A percentile compares a stretch with the other conserved stretches of the same genome.
Conservation (phyloP, 2,329 filamentous ascomycete genomes). For the Xylariales sp. region DNA sequence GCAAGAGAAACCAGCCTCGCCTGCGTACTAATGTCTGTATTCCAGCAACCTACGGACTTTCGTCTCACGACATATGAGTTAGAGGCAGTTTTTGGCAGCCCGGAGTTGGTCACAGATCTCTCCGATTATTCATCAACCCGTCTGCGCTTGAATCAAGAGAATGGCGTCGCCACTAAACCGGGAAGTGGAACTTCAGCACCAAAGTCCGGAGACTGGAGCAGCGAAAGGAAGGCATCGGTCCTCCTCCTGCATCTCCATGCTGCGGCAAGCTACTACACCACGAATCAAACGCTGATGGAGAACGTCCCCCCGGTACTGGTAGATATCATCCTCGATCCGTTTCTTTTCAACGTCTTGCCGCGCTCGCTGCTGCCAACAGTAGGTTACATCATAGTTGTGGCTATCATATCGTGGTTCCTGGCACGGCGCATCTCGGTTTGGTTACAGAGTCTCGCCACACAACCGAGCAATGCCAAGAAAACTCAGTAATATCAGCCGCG, state of each 20-base stretch:
- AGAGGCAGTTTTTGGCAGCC: constrained; percentile 54
- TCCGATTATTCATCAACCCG: constrained; percentile 54
- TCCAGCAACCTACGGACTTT: constrained; percentile 88
- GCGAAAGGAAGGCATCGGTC: constrained; percentile 37
- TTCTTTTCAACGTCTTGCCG: constrained; percentile 73
- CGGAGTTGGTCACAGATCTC: constrained; percentile 62
- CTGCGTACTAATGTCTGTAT: too few relatives aligned
- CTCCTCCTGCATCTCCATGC: constrained; percentile 72
- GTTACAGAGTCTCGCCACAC: constrained; percentile 22
- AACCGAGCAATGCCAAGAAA: constrained; percentile 30
- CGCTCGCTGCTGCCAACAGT: constrained; percentile 70
- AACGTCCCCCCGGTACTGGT: constrained; percentile 68
- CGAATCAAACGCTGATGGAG: constrained; percentile 70
- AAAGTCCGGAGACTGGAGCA: background rate
- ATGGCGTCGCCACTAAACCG: too few relatives aligned
- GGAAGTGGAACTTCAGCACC: too few relatives aligned
- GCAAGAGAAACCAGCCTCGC: too few relatives aligned
- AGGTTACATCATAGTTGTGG: constrained; percentile 62
- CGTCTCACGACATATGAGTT: constrained; percentile 62
- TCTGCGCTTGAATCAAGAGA: too few relatives aligned
- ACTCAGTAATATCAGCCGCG: constrained; percentile 31
- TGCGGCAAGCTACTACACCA: constrained; percentile 80
- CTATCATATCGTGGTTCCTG: constrained; percentile 40
- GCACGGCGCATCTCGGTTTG: constrained; percentile 29
- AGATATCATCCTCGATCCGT: constrained; percentile 85